Evolutionary conservation across 148 eudicot genomes (phyloP).

Genomic region (Fagopyrum esculentum): DNA sequence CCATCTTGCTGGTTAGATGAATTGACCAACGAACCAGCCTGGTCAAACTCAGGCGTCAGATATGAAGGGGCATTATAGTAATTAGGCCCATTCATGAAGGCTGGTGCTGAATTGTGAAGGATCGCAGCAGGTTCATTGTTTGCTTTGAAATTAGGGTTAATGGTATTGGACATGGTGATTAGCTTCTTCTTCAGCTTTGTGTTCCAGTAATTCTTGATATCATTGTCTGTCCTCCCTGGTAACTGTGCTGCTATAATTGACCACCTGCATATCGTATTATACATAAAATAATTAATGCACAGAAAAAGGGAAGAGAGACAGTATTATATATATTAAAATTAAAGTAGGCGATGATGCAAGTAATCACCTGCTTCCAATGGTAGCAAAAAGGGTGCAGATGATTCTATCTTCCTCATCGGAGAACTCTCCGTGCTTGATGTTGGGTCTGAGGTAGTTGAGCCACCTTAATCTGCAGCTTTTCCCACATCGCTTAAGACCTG

Average conservation of each 20-base stretch:
- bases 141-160: not conserved
- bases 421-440: constrained; percentile 78
- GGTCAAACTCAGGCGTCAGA: not conserved
- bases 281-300: not conserved
- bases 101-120: not conserved
- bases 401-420: constrained; percentile 59
- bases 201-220: constrained; percentile 7
- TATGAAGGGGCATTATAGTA: not conserved
- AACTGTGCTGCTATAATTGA: constrained; percentile 9
- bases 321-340: too few relatives aligned
- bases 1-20: not conserved
- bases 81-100: not conserved
- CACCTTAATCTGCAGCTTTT: constrained; percentile 84
- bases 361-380: constrained; percentile 74
- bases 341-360: too few relatives aligned
- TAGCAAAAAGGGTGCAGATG: constrained; percentile 56
- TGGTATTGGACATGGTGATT: not conserved
- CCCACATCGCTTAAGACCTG: constrained; percentile 72
- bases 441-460: constrained; percentile 75
- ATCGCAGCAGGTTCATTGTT: not conserved
- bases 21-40: not conserved
- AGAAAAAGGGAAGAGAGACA: not conserved
- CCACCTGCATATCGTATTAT: not conserved
- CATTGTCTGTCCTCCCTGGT: constrained; percentile 4
- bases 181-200: constrained; percentile 7